Evolutionary conservation across 768 basidiomycete genomes (phyloP).

Genomic region (Xanthoconium purpureum): DNA sequence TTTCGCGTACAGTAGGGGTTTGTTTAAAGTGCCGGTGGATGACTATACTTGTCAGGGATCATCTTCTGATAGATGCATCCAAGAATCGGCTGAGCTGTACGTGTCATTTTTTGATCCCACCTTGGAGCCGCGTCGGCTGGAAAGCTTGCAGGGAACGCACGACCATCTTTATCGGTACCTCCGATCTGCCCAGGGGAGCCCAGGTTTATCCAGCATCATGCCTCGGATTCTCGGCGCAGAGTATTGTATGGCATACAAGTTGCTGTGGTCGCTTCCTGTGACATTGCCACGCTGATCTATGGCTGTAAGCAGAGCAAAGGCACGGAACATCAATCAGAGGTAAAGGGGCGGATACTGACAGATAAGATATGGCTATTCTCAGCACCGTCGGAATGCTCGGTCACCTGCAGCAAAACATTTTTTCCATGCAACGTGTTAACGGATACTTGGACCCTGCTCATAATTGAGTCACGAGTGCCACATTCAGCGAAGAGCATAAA

Average conservation of each 20-base stretch:
- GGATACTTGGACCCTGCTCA: background rate
- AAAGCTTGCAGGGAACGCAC: background rate
- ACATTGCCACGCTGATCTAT: conserved; percentile 1
- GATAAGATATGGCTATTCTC: conserved; percentile 11
- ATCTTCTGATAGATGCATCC: background rate
- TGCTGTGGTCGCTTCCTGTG: background rate
- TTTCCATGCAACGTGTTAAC: background rate
- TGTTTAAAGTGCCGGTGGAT: too few species aligned
- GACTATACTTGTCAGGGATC: too few species aligned
- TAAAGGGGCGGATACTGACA: background rate
- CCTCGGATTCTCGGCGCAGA: background rate
- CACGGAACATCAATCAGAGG: background rate
- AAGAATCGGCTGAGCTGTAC: background rate
- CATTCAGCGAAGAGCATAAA: conserved; percentile 3
- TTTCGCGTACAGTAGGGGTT: too few species aligned
- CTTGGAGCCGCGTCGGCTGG: too few species aligned
- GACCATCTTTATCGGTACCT: background rate
- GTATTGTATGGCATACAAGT: background rate
- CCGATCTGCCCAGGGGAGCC: background rate
- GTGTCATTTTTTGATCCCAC: background rate
- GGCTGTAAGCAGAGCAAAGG: background rate
- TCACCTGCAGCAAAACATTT: background rate
- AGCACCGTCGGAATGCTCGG: background rate
- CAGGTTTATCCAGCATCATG: background rate
- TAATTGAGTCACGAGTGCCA: background rate